Base-by-base conservation (phyloP, 148 eudicot genomes). In the Rhododendron henanense region DNA sequence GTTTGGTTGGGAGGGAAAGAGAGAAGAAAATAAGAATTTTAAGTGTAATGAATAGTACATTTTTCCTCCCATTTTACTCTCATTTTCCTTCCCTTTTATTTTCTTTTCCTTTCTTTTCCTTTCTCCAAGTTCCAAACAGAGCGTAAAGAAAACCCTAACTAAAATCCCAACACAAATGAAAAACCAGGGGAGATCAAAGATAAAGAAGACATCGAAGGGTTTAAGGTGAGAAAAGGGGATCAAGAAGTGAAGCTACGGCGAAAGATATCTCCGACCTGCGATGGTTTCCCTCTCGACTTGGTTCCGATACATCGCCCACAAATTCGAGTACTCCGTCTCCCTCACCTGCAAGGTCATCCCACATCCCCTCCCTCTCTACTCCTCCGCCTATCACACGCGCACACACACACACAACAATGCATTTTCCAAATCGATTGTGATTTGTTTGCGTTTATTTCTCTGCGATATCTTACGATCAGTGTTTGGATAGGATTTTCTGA, bases 251-350 rank as follows among this genome's bases (percentile, higher is more conserved):
- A 35, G 55, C 57, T 25, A 5, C 25, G 55, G 81, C 25, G 35
- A 78, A 19, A 65, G 69, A 23, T 11, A 21, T 71, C 39, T 19
- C 80, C 45, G 28, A 45, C 61, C 33, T 3, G 81, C 85, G 48
- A 91, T 91, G 92, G 88, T 89, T 76, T 83, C 91, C 10, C 5
- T 89, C 21, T 74, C 89, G 16, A 91, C 91, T 25, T 91, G 90
- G 91, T 86, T 81, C 37, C 88, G 92, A 10, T 91, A 91, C 85
- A 11, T 91, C 5, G 87, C 81, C 73, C 88, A 89, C 85, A 91
- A 91, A 84, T 83, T 91, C 76, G 90, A 88, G 45, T 91, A 91
- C 90, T 91, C 92, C n/a, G 69, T 88, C 45, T 67, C 87, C 48
- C 37, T 83, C 63, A 86, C 89, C 83, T 89, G 84, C 85, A 91